phyloP scores from a whole-genome alignment of 352 stramenopile genomes.

The Phytophthora crassamura region DNA sequence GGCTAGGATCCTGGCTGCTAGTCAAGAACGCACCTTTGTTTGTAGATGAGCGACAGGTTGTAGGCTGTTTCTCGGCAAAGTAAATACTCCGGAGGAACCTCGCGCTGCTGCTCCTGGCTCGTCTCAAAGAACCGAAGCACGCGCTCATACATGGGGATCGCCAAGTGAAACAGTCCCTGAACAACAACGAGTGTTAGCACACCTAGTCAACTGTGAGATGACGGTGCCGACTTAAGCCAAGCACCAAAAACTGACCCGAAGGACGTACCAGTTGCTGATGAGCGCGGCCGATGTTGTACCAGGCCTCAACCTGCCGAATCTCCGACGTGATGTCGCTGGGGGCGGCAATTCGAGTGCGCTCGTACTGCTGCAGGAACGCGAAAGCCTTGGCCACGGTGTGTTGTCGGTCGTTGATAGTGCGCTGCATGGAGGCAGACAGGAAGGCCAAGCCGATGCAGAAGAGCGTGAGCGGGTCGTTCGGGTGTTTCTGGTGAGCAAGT shows the following conservation, averaged over 20 bases:
- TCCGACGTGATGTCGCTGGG: slow-evolving; percentile 67
- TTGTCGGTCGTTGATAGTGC: slow-evolving; percentile 86
- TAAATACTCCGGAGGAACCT: slow-evolving; percentile 71
- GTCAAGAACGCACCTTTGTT: slow-evolving; percentile 66
- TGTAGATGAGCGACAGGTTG: slow-evolving; percentile 90
- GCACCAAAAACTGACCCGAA: not conserved
- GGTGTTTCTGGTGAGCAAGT: slow-evolving; percentile 80
- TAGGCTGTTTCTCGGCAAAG: slow-evolving; percentile 88
- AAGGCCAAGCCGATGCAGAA: slow-evolving; percentile 89
- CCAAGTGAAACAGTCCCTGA: slow-evolving; percentile 85
- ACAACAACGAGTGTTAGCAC: slow-evolving; percentile 11
- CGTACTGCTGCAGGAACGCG: slow-evolving; percentile 86
- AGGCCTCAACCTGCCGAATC: slow-evolving; percentile 74
- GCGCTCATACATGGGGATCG: slow-evolving; percentile 89
- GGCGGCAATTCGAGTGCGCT: slow-evolving; percentile 55
- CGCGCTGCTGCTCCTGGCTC: slow-evolving; percentile 48
- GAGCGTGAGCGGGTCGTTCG: slow-evolving; percentile 74
- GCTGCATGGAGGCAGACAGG: slow-evolving; percentile 85
- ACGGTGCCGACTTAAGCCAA: not conserved
- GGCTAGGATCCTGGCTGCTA: no score
- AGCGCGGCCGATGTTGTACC: slow-evolving; percentile 89
- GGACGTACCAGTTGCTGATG: slow-evolving; percentile 85
- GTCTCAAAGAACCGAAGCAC: slow-evolving; percentile 83
- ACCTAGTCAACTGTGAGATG: not conserved
- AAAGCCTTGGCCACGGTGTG: slow-evolving; percentile 88